These are phyloP conservation scores for Panaeolus cyanescens DNA, from an alignment of 768 basidiomycete genomes.

Conservation along the genomic window DNA sequence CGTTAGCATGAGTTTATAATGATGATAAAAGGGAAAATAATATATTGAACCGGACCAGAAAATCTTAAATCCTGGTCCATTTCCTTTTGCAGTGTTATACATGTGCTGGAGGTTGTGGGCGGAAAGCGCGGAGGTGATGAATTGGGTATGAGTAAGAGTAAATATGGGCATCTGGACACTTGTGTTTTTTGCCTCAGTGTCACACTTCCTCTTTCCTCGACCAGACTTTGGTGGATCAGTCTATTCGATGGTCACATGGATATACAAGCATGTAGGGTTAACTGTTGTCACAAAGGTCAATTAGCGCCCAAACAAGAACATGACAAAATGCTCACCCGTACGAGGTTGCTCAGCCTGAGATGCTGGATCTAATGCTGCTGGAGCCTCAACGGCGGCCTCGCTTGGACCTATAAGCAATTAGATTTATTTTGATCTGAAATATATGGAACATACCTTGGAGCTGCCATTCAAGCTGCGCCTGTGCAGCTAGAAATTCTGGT, in stretches of 20 bases:
- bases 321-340: too few species aligned
- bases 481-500: too few species aligned
- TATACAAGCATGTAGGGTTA: background rate
- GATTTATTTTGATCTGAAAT: too few species aligned
- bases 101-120: conserved; percentile 5
- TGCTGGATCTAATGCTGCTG: too few species aligned
- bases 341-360: too few species aligned
- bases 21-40: background rate
- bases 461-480: too few species aligned
- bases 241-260: conserved; percentile 6
- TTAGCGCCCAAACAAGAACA: too few species aligned
- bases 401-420: too few species aligned
- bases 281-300: too few species aligned
- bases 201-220: background rate
- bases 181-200: conserved; percentile 5
- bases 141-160: background rate
- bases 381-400: too few species aligned
- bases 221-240: background rate
- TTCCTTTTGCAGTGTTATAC: background rate
- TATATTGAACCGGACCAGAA: background rate
- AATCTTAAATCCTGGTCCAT: conserved; percentile 8
- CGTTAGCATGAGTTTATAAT: too few species aligned
- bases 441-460: too few species aligned
- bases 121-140: background rate
- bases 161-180: background rate